phyloP scores from a whole-genome alignment of 306 rosid species.

The Dryas alaskensis region DNA sequence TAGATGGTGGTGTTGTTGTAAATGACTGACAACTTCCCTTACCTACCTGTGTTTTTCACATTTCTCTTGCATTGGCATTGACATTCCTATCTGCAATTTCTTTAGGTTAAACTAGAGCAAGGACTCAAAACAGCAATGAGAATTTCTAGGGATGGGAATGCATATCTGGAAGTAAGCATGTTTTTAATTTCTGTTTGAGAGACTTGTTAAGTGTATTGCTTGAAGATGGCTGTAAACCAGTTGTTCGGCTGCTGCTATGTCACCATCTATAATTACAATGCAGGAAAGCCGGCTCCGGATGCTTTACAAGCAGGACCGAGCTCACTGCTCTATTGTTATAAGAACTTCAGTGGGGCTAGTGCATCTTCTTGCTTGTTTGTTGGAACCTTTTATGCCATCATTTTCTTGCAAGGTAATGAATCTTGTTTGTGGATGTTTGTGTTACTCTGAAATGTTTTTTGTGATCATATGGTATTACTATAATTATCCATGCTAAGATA shows the following conservation, averaged over 20 bases:
- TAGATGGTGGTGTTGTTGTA: neutral
- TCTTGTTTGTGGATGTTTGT: neutral
- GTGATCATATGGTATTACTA: neutral
- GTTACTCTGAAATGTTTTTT: neutral
- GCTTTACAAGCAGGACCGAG: constrained; percentile 70
- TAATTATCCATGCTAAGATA: neutral
- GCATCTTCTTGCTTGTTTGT: constrained; percentile 75
- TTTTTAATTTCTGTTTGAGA: constrained; percentile 5
- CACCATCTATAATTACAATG: neutral
- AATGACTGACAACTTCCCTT: neutral
- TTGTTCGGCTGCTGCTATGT: constrained; percentile 7
- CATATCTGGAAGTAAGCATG: constrained; percentile 73
- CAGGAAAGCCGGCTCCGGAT: constrained; percentile 88
- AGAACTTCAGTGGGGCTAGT: constrained; percentile 88
- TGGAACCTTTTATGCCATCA: constrained; percentile 94
- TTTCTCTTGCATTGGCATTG: constrained; percentile 8
- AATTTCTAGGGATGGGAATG: constrained; percentile 84
- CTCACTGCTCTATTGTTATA: constrained; percentile 72
- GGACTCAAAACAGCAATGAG: constrained; percentile 85
- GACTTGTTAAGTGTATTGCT: neutral
- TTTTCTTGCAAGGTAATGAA: constrained; percentile 64
- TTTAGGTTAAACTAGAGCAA: constrained; percentile 88
- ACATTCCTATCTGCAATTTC: constrained; percentile 1
- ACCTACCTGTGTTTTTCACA: neutral
- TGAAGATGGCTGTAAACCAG: neutral